Conservation (phyloP, 768 basidiomycete species). For the Royoungia palumana region DNA sequence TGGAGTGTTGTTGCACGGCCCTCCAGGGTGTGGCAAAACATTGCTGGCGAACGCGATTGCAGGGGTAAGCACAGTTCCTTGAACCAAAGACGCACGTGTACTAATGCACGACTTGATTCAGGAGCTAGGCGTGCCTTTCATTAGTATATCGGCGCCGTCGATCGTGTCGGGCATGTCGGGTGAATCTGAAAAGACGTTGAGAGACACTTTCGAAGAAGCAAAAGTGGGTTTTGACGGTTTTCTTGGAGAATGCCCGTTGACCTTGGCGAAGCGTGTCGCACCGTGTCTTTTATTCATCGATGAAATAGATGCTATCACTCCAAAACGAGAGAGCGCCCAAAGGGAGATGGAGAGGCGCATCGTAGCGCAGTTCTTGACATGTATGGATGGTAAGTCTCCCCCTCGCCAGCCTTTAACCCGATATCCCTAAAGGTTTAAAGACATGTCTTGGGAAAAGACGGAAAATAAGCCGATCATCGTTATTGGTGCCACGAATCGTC, state of each 20-base stretch:
- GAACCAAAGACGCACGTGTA: background rate
- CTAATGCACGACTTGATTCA: conserved; percentile 28
- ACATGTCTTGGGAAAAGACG: conserved; percentile 93
- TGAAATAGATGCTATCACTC: conserved; percentile 97
- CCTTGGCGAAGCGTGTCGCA: conserved; percentile 63
- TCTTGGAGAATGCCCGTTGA: background rate
- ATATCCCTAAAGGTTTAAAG: conserved; percentile 39
- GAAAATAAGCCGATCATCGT: conserved; percentile 92
- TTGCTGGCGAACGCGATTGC: conserved; percentile 92
- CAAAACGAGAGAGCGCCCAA: conserved; percentile 96
- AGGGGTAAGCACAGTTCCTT: conserved; percentile 56
- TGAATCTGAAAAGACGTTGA: conserved; percentile 93
- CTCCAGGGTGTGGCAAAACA: conserved; percentile 97
- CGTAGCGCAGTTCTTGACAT: conserved; percentile 95
- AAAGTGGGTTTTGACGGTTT: conserved; percentile 50
- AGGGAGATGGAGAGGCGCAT: conserved; percentile 98
- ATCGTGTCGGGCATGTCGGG: conserved; percentile 99
- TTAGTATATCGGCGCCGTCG: conserved; percentile 90
- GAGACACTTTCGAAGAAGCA: conserved; percentile 97
- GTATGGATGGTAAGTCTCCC: conserved; percentile 87
- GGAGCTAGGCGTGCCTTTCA: conserved; percentile 93
- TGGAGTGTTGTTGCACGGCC: conserved; percentile 91
- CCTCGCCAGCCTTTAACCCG: background rate
- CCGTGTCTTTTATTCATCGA: conserved; percentile 96
- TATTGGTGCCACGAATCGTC: conserved; percentile 94